phyloP scores from a whole-genome alignment of 2,329 filamentous ascomycete species.

The Ophidiomyces ophidiicola region DNA sequence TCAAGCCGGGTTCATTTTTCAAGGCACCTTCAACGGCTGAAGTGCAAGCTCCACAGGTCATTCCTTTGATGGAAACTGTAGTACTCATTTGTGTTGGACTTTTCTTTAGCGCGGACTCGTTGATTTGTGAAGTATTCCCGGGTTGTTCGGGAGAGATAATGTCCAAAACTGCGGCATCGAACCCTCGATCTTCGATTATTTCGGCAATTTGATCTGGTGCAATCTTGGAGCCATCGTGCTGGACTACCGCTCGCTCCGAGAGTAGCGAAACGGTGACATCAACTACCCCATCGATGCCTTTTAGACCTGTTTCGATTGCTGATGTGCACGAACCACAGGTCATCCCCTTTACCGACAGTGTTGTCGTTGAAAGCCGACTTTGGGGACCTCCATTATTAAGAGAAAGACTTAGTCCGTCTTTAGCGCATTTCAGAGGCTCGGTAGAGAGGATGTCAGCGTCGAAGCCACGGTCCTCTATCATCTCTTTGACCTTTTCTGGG shows the following conservation, averaged over 20 bases:
- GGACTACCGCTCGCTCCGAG: conserved; percentile 72
- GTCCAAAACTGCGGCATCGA: conserved; percentile 43
- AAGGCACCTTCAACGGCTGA: conserved; percentile 81
- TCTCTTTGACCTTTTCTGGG: conserved; percentile 65
- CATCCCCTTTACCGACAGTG: conserved; percentile 72
- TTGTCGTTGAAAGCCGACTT: conserved; percentile 44
- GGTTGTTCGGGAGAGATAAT: not conserved
- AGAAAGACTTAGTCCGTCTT: conserved; percentile 26
- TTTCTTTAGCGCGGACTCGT: conserved; percentile 20
- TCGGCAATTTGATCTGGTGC: conserved; percentile 39
- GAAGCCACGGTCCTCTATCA: conserved; percentile 84
- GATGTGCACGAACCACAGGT: conserved; percentile 84
- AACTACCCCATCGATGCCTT: conserved; percentile 58
- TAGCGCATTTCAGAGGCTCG: conserved; percentile 49
- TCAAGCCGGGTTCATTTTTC: conserved; percentile 59
- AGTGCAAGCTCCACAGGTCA: conserved; percentile 96
- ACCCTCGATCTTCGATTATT: conserved; percentile 41
- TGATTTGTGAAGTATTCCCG: conserved; percentile 47
- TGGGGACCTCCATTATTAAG: conserved; percentile 17
- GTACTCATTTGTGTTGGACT: conserved; percentile 48
- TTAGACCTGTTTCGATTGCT: conserved; percentile 69
- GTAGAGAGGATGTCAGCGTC: conserved; percentile 81
- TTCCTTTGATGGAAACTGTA: conserved; percentile 81
- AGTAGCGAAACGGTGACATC: conserved; percentile 71
- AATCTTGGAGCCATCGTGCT: conserved; percentile 54